A percentile compares a stretch with the other conserved stretches of the same genome.
These are phyloP conservation scores for Aspergillus pseudotamarii DNA, from an alignment of 2,329 filamentous ascomycete genomes.

Conservation along the genomic window DNA sequence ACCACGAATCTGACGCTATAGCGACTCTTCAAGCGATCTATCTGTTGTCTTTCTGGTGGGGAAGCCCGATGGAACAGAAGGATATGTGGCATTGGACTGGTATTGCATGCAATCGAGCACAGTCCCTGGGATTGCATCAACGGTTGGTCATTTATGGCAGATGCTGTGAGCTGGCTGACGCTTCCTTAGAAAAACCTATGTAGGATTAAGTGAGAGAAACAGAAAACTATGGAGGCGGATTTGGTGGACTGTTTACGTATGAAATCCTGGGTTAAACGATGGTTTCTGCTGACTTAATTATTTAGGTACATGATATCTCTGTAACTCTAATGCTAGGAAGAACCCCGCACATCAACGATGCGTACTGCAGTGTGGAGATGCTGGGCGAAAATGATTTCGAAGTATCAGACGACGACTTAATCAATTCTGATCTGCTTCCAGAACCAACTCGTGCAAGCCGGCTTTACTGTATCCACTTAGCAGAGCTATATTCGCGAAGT, in stretches of 20 bases:
- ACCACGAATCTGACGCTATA: slow-evolving; percentile 13
- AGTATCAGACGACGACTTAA: not conserved
- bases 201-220: not conserved
- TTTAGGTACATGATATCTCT: slow-evolving; percentile 8
- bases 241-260: not conserved
- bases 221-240: not conserved
- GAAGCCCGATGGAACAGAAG: slow-evolving; percentile 12
- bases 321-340: slow-evolving; percentile 4
- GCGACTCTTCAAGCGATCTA: slow-evolving; percentile 7
- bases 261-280: not conserved
- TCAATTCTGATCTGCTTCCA: not conserved
- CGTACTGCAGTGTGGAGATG: slow-evolving; percentile 5
- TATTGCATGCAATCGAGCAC: slow-evolving; percentile 8
- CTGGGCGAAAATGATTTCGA: slow-evolving; percentile 10
- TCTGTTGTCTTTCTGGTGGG: slow-evolving; percentile 12
- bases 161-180: not conserved
- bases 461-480: not conserved
- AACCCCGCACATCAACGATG: slow-evolving; percentile 14
- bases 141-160: not conserved
- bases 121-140: slow-evolving; percentile 9
- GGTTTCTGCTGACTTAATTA: not conserved
- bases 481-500: not conserved
- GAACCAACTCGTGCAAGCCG: not conserved
- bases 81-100: slow-evolving; percentile 15
- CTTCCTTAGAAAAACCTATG: not conserved